Evolutionary conservation across 75 land plant genomes (phyloP).

Genomic region (Pinus albicaulis): DNA sequence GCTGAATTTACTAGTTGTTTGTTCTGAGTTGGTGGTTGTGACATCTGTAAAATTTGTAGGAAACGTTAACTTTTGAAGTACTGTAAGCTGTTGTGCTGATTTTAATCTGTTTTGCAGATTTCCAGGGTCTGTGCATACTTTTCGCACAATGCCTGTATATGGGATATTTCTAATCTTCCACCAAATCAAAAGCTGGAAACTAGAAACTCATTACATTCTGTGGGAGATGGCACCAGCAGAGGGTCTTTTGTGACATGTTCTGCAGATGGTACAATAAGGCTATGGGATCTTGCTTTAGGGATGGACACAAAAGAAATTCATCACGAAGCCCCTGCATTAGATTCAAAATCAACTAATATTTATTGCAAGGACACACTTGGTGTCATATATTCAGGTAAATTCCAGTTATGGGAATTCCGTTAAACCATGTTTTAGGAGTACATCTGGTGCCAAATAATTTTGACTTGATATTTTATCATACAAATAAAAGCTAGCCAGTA

Average conservation of each 20-base stretch:
- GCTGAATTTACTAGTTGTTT: not conserved
- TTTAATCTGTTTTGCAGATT: slow-evolving; percentile 30
- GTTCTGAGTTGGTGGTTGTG: not conserved
- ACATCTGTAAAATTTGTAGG: not conserved
- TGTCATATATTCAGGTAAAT: slow-evolving; percentile 40
- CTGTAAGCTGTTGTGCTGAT: not conserved
- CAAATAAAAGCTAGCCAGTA: not conserved
- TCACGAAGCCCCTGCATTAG: slow-evolving; percentile 2
- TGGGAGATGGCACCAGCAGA: slow-evolving; percentile 25
- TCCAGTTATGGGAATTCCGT: not conserved
- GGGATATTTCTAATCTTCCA: slow-evolving; percentile 66
- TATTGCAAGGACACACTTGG: slow-evolving; percentile 40
- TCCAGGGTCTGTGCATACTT: slow-evolving; percentile 42
- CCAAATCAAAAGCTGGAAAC: slow-evolving; percentile 18
- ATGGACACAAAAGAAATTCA: slow-evolving; percentile 6
- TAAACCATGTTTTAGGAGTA: not conserved
- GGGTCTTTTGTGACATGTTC: slow-evolving; percentile 75
- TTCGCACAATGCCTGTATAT: slow-evolving; percentile 64
- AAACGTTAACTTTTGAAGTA: too few species aligned
- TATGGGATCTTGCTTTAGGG: slow-evolving; percentile 55
- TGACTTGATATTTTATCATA: slow-evolving; percentile 10
- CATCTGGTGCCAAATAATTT: slow-evolving; percentile 3
- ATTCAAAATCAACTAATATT: slow-evolving; percentile 23
- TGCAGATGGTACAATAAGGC: slow-evolving; percentile 69
- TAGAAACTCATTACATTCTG: slow-evolving; percentile 29